A percentile compares a stretch with the other conserved stretches of the same genome.
Conservation (phyloP, 805 yeast species). For the Debaryomyces maramus region DNA sequence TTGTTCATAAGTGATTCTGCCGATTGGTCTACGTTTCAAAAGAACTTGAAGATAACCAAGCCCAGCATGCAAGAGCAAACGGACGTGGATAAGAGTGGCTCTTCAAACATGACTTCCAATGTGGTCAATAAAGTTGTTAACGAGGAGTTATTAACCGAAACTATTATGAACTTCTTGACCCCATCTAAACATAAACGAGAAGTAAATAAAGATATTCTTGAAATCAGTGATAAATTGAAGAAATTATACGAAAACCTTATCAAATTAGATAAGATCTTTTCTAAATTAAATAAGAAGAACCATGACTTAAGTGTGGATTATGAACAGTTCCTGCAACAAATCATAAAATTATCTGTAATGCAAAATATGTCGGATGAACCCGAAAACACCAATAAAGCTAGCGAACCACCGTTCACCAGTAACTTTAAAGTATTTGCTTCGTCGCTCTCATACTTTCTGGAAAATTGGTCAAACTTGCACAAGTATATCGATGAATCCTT, state of each 20-base stretch:
- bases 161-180: slow-evolving; percentile 90
- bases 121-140: slow-evolving; percentile 46
- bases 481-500: slow-evolving; percentile 73
- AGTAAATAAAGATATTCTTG: slow-evolving; percentile 61
- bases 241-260: slow-evolving; percentile 80
- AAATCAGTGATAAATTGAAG: slow-evolving; percentile 75
- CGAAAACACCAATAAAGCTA: slow-evolving; percentile 5
- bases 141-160: slow-evolving; percentile 84
- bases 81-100: slow-evolving; percentile 15
- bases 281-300: slow-evolving; percentile 70
- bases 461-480: slow-evolving; percentile 43
- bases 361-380: slow-evolving; percentile 10
- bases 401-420: slow-evolving; percentile 12
- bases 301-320: slow-evolving; percentile 73
- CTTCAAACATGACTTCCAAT: slow-evolving; percentile 18
- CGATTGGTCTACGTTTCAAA: slow-evolving; percentile 72
- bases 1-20: slow-evolving; percentile 67
- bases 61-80: neutral
- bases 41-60: slow-evolving; percentile 45
- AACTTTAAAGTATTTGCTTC: slow-evolving; percentile 40
- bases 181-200: slow-evolving; percentile 66
- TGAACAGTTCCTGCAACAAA: slow-evolving; percentile 66
- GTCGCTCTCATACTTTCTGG: slow-evolving; percentile 35
- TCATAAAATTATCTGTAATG: slow-evolving; percentile 62
- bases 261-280: slow-evolving; percentile 76